Conservation (phyloP, 331 rosid genomes). For the Malus hybrid region DNA sequence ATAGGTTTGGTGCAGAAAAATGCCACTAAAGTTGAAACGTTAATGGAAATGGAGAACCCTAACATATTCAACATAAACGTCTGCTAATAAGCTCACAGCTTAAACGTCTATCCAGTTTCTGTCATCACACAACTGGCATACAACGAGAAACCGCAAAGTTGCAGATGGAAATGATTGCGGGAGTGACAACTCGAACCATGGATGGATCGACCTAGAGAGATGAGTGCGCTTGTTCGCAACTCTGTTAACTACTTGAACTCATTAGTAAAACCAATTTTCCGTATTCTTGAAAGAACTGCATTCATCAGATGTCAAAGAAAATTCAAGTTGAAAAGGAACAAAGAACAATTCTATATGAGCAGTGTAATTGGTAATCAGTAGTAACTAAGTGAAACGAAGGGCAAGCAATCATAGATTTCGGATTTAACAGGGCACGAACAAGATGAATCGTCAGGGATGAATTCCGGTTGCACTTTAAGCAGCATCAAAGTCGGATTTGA, state of each 20-base stretch:
- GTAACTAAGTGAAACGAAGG: not conserved
- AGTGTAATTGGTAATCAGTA: not conserved
- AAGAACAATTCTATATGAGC: not conserved
- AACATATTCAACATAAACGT: not conserved
- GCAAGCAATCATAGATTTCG: too few species aligned
- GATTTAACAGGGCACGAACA: not conserved
- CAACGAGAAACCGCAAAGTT: not conserved
- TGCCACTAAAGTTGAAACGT: not conserved
- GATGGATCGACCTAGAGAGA: not conserved
- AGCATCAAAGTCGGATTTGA: not conserved
- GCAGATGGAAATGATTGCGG: not conserved
- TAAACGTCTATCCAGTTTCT: not conserved
- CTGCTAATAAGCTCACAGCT: not conserved
- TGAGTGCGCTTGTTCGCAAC: not conserved
- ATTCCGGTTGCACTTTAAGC: not conserved
- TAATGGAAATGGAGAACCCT: not conserved
- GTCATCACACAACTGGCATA: not conserved
- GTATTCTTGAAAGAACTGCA: not conserved
- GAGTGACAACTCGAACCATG: not conserved
- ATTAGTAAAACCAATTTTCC: not conserved
- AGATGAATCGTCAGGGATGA: not conserved
- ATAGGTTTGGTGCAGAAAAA: not conserved
- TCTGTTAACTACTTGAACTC: not conserved
- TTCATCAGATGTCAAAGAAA: not conserved
- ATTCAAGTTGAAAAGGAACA: too few species aligned